Conservation (phyloP, 441 rosid species). For the Eutrema salsugineum region DNA sequence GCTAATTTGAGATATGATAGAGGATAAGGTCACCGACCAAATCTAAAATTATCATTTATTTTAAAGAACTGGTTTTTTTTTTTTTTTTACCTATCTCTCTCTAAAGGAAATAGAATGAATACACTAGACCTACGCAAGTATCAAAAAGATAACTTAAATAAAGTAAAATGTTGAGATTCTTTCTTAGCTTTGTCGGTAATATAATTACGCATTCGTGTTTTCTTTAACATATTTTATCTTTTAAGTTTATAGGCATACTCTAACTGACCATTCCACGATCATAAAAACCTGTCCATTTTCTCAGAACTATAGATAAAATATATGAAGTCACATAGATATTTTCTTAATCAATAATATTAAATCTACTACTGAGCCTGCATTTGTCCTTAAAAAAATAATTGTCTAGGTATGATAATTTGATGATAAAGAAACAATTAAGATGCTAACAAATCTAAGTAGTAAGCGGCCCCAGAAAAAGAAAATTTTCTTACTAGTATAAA, state of each 20-base stretch:
- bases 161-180: constrained; percentile 4
- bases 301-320: neutral
- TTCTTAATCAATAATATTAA: neutral
- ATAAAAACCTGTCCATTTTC: neutral
- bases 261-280: neutral
- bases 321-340: neutral
- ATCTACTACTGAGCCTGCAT: neutral
- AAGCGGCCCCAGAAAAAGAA: neutral
- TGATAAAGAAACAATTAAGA: neutral
- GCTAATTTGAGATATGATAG: constrained; percentile 9
- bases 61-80: neutral
- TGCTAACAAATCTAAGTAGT: neutral
- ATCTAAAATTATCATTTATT: neutral
- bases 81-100: neutral
- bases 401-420: neutral
- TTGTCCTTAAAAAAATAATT: neutral
- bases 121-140: neutral
- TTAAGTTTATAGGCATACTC: neutral
- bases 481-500: neutral
- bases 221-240: neutral
- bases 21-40: constrained; percentile 34
- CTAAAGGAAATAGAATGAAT: neutral
- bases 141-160: constrained; percentile 18
- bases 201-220: neutral
- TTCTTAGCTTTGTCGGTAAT: neutral